Conservation (phyloP, 441 rosid genomes). For the Syzygium syzygioides region DNA sequence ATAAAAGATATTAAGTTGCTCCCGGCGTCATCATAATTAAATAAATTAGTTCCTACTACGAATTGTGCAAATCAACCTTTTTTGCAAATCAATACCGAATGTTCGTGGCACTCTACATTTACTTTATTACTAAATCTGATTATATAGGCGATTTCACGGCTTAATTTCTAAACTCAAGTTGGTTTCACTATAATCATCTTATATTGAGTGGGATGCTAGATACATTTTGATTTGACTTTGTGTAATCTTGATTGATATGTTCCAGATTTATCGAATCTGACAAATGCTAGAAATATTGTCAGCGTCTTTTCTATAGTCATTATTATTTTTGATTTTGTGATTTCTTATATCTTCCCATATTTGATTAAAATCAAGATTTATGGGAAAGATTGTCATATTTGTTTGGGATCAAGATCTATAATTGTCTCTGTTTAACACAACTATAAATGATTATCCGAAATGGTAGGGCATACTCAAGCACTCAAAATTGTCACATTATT, state of each 20-base stretch:
- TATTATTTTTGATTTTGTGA: no score
- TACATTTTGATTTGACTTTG: neutral
- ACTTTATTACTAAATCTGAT: no score
- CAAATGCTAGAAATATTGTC: neutral
- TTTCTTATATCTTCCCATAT: neutral
- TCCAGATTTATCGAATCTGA: neutral
- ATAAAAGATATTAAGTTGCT: neutral
- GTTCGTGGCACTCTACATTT: neutral
- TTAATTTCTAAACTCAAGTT: neutral
- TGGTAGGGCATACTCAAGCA: no score
- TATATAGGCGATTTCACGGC: neutral
- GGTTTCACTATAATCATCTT: neutral
- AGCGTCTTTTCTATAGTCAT: rapidly evolving
- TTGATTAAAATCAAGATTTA: no score
- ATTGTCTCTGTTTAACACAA: no score
- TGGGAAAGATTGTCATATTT: no score
- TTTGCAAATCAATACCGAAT: no score
- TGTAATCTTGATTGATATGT: neutral
- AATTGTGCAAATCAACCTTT: no score
- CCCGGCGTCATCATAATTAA: neutral
- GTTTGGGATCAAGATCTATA: no score
- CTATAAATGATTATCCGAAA: no score
- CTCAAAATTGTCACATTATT: no score
- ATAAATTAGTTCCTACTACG: rapidly evolving
- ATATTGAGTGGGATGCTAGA: neutral